phyloP scores from a whole-genome alignment of 352 stramenopile species.

The Phytophthora quininea region DNA sequence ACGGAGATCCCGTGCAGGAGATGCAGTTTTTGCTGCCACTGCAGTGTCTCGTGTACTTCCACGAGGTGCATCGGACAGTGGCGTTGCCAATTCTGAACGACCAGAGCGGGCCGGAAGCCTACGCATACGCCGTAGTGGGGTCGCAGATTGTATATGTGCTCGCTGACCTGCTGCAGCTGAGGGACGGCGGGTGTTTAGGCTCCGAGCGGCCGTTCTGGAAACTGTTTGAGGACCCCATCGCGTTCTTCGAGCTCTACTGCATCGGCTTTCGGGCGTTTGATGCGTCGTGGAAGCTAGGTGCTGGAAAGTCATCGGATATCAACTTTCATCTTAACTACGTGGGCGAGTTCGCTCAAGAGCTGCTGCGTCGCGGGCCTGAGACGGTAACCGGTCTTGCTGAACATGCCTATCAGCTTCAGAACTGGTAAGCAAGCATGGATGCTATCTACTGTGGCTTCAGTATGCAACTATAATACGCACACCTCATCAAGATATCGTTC shows the following conservation, averaged over 20 bases:
- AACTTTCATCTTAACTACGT: constrained; percentile 75
- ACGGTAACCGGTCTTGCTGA: constrained; percentile 67
- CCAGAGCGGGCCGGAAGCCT: constrained; percentile 59
- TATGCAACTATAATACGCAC: no score
- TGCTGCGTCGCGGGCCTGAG: constrained; percentile 72
- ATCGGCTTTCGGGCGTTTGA: constrained; percentile 78
- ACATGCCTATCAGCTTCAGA: constrained; percentile 74
- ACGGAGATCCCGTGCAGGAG: constrained; percentile 71
- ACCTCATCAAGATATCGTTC: no score
- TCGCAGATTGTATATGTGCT: constrained; percentile 65
- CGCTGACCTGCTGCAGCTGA: constrained; percentile 74
- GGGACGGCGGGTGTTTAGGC: constrained; percentile 74
- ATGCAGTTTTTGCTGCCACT: constrained; percentile 75
- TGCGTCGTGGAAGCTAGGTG: constrained; percentile 62
- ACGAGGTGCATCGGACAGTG: constrained; percentile 68
- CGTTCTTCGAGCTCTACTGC: constrained; percentile 83
- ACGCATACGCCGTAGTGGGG: constrained; percentile 64
- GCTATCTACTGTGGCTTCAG: no score
- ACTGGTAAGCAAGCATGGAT: constrained; percentile 47
- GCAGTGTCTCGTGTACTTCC: constrained; percentile 86
- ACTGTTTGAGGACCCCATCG: constrained; percentile 85
- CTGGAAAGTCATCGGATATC: constrained; percentile 53
- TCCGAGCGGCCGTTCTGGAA: constrained; percentile 83
- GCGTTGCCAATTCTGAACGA: constrained; percentile 74
- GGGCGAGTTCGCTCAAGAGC: constrained; percentile 69